These are phyloP conservation scores for Trichoderma breve DNA, from an alignment of 2,329 filamentous ascomycete species.

Conservation along the genomic window DNA sequence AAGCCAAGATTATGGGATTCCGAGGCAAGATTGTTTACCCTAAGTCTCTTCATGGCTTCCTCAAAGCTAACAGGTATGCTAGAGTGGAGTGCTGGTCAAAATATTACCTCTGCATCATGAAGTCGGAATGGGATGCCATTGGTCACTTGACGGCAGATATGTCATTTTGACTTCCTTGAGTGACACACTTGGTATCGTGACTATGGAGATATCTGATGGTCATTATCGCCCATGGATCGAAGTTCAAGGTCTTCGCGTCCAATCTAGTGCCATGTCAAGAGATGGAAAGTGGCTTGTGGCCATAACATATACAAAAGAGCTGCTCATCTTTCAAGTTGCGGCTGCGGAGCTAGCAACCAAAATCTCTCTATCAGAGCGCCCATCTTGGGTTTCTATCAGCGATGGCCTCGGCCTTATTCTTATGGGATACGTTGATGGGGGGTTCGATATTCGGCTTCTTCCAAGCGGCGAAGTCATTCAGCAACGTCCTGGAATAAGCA, in stretches of 20 bases:
- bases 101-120: neutral
- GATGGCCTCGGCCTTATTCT: neutral
- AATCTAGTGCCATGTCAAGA: neutral
- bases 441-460: neutral
- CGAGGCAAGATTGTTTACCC: neutral
- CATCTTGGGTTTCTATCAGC: neutral
- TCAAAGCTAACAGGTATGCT: neutral
- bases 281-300: neutral
- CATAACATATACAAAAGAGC: neutral
- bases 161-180: neutral
- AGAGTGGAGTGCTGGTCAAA: neutral
- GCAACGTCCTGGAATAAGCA: neutral
- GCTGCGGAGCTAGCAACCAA: neutral
- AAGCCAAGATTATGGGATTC: neutral
- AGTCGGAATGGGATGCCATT: neutral
- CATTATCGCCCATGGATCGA: neutral
- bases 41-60: neutral
- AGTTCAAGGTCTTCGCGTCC: neutral
- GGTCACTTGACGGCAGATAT: neutral
- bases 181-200: neutral
- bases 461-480: neutral
- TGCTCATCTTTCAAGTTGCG: neutral
- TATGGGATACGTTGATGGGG: neutral
- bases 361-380: neutral
- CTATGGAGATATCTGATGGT: neutral